These are phyloP conservation scores for Rubroboletus pulcherrimus DNA, from an alignment of 768 basidiomycete species.

Conservation along the genomic window DNA sequence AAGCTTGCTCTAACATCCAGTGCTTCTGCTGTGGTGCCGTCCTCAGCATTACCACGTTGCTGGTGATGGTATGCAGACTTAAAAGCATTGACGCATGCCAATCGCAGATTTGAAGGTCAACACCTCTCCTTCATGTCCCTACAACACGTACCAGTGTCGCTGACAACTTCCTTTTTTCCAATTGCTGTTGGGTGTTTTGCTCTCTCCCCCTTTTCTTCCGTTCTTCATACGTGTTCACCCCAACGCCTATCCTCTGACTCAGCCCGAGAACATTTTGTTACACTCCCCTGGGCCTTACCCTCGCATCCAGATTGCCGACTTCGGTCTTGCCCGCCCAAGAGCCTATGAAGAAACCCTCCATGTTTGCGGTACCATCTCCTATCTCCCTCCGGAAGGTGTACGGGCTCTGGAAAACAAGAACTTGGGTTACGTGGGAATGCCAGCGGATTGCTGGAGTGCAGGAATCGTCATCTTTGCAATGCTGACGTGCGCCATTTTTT, in stretches of 20 bases:
- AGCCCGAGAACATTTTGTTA: constrained; percentile 85
- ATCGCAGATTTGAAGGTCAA: constrained; percentile 62
- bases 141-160: not conserved
- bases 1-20: constrained; percentile 10
- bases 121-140: not conserved
- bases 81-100: not conserved
- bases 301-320: constrained; percentile 81
- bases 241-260: not conserved
- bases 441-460: constrained; percentile 88
- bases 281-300: constrained; percentile 80
- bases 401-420: constrained; percentile 73
- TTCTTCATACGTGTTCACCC: not conserved
- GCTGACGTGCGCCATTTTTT: constrained; percentile 58
- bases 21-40: not conserved
- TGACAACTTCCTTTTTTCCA: not conserved
- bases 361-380: constrained; percentile 84
- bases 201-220: not conserved
- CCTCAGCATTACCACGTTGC: not conserved
- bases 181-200: not conserved
- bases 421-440: constrained; percentile 73
- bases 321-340: constrained; percentile 76
- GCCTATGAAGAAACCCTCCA: constrained; percentile 81
- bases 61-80: not conserved
- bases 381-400: constrained; percentile 82
- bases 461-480: constrained; percentile 81